A percentile compares a stretch with the other conserved stretches of the same genome.
phyloP scores from a whole-genome alignment of 306 rosid genomes.

The Vigna angularis region DNA sequence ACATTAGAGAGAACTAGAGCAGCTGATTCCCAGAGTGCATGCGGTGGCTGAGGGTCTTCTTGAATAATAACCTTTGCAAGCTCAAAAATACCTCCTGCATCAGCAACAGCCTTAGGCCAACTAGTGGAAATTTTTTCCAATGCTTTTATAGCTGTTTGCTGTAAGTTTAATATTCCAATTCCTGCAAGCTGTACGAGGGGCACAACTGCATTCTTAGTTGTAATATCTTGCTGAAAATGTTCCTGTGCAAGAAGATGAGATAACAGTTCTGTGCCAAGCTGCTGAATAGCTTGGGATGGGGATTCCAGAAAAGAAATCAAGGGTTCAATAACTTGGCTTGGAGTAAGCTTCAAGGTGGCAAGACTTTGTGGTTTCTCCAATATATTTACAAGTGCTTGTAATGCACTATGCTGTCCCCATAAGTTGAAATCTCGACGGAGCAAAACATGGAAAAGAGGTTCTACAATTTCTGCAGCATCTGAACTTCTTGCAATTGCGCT shows the following conservation, averaged over 20 bases:
- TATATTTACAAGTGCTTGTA: conserved; percentile 97
- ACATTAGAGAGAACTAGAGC: conserved; percentile 94
- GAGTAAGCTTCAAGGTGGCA: conserved; percentile 85
- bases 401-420: conserved; percentile 99
- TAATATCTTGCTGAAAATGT: conserved; percentile 97
- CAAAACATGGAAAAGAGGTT: conserved; percentile 93
- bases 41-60: conserved; percentile 98
- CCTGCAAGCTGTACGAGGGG: conserved; percentile 99
- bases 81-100: conserved; percentile 95
- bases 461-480: conserved; percentile 85
- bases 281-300: conserved; percentile 94
- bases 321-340: conserved; percentile 95
- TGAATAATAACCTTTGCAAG: conserved; percentile 95
- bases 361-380: conserved; percentile 99
- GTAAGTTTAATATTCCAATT: conserved; percentile 92
- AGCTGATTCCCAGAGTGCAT: conserved; percentile 91
- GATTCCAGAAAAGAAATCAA: conserved; percentile 91
- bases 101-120: conserved; percentile 98
- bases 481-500: conserved; percentile 93
- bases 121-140: conserved; percentile 86
- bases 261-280: conserved; percentile 94
- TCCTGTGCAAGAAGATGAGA: conserved; percentile 97
- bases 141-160: conserved; percentile 92
- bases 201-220: conserved; percentile 88
- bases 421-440: conserved; percentile 80